These are phyloP conservation scores for Trametes pubescens DNA, from an alignment of 1,284 basidiomycete species.

Conservation along the genomic window DNA sequence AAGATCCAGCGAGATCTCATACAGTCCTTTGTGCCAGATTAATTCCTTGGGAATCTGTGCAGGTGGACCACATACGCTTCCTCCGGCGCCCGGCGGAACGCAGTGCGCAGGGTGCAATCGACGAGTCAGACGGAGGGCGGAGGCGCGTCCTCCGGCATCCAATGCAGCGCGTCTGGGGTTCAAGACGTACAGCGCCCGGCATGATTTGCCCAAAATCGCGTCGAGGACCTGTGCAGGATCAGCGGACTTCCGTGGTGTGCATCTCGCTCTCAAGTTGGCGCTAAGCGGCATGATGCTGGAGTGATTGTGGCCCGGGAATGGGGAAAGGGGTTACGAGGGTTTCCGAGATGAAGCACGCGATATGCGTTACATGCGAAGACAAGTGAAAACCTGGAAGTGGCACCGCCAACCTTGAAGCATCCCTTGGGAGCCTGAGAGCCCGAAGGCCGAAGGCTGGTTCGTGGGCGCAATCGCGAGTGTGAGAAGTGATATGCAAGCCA, in stretches of 20 bases:
- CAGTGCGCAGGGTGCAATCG: neutral
- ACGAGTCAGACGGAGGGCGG: neutral
- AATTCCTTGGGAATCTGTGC: neutral
- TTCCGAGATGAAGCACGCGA: neutral
- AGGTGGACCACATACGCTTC: neutral
- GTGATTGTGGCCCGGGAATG: neutral
- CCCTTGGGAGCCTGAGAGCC: neutral
- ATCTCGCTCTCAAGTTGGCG: neutral
- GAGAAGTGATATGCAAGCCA: neutral
- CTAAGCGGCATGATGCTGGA: constrained; percentile 11
- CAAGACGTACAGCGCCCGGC: neutral
- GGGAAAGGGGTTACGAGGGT: neutral
- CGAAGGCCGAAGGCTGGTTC: neutral
- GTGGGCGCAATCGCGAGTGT: neutral
- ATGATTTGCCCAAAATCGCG: neutral
- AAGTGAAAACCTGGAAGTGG: neutral
- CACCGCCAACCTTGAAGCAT: neutral
- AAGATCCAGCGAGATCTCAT: constrained; percentile 14
- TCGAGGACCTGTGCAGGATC: constrained; percentile 7
- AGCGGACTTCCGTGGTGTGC: neutral
- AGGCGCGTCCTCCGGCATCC: neutral
- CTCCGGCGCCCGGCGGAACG: neutral
- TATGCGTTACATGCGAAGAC: neutral
- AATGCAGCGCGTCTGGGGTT: neutral
- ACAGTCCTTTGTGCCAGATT: constrained; percentile 5